Base-by-base conservation (phyloP, 208 protist genomes). In the Leishmania martiniquensis region DNA sequence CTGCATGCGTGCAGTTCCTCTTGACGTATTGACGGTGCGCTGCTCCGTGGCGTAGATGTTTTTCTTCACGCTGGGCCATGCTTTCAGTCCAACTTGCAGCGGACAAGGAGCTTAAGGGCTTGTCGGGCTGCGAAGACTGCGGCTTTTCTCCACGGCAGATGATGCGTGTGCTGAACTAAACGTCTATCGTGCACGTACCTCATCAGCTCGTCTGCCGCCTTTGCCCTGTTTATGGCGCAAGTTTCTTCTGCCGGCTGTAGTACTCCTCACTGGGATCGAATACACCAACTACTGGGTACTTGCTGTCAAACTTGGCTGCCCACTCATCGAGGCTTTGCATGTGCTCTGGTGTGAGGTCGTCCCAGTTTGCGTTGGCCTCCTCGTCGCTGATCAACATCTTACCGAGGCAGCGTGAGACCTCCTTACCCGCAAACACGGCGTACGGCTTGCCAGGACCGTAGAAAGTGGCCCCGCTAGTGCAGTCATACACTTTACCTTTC, bases 81-180 rank as follows among this genome's bases (percentile, higher is more conserved):
- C n/a, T n/a, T n/a, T n/a, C n/a, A n/a, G n/a, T n/a, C n/a, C n/a
- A n/a, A n/a, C n/a, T n/a, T n/a, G n/a, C n/a, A n/a, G n/a, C n/a
- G n/a, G n/a, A n/a, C n/a, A n/a, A n/a, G n/a, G n/a, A n/a, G n/a
- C n/a, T n/a, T n/a, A 99, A 99, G 32, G 89, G 75, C 81, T 92
- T 7, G 88, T 95, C 6, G 98, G 96, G 75, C 98, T 99, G 47
- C 98, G 97, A n/a, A 88, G 91, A 66, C 95, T 95, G 84, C 98
- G 95, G 20, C 96, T 94, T 10, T n/a, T n/a, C n/a, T n/a, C n/a
- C n/a, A 62, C 22, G n/a, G 55, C 55, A 29, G 55, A 2, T 22
- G n/a, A n/a, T 62, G 55, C 55, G 20, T n/a, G n/a, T n/a, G n/a
- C n/a, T n/a, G n/a, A n/a, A n/a, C n/a, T n/a, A n/a, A n/a, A n/a